These are phyloP conservation scores for Neonectria punicea DNA, from an alignment of 2,329 filamentous ascomycete species.

Conservation along the genomic window DNA sequence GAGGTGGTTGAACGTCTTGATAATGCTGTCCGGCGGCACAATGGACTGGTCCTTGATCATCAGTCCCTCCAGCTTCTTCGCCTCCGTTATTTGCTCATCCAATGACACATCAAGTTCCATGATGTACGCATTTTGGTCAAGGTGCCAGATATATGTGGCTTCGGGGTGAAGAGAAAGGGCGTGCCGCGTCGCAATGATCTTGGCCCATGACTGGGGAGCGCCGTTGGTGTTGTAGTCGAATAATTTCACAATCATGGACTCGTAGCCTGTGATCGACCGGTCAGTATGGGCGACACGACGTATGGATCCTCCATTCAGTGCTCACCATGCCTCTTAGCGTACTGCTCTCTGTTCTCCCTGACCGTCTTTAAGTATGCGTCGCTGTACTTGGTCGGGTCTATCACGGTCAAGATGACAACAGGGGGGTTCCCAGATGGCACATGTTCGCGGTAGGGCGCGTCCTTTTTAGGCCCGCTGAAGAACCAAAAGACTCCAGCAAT, in stretches of 20 bases:
- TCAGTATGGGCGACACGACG: constrained; percentile 15
- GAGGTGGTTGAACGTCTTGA: constrained; percentile 91
- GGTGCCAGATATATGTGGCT: constrained; percentile 84
- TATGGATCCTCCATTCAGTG: background rate
- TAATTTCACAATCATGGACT: constrained; percentile 82
- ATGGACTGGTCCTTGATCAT: constrained; percentile 90
- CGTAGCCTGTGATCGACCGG: constrained; percentile 74
- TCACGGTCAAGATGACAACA: constrained; percentile 84
- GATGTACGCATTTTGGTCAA: constrained; percentile 86
- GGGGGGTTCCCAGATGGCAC: constrained; percentile 65
- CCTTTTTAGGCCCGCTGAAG: constrained; percentile 54
- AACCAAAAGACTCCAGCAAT: constrained; percentile 71
- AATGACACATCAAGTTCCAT: constrained; percentile 82
- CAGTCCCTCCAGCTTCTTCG: constrained; percentile 73
- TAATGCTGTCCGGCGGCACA: constrained; percentile 95
- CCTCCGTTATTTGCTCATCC: constrained; percentile 75
- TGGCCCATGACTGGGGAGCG: constrained; percentile 74
- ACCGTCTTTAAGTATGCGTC: constrained; percentile 77
- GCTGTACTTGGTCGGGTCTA: constrained; percentile 75
- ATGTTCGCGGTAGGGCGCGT: constrained; percentile 48
- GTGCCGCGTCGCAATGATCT: constrained; percentile 87
- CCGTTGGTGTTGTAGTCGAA: constrained; percentile 77
- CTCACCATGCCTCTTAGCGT: constrained; percentile 87
- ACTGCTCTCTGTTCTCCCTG: constrained; percentile 83
- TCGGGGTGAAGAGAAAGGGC: constrained; percentile 84